Conservation (phyloP, 1,139 yeast species). For the Lodderomyces pseudojiufengensis region DNA sequence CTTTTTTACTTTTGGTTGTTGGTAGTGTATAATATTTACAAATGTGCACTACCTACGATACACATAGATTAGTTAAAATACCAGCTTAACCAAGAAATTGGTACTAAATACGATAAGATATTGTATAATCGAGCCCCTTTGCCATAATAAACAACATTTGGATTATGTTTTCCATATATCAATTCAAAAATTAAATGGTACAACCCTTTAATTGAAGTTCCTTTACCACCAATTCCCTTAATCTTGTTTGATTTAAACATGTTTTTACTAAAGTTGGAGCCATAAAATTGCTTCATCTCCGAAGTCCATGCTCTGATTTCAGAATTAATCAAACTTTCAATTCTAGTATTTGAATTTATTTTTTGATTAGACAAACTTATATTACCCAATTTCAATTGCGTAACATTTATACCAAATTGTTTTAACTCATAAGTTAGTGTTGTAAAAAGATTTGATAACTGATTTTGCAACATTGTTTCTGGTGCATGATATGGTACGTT, state of each 20-base stretch:
- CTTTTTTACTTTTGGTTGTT: no score
- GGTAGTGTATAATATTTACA: no score
- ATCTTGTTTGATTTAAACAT: slow-evolving; percentile 35
- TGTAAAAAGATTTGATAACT: slow-evolving; percentile 36
- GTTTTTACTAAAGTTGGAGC: slow-evolving; percentile 30
- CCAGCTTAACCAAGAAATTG: slow-evolving; percentile 32
- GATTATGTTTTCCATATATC: slow-evolving; percentile 30
- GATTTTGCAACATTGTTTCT: slow-evolving; percentile 40
- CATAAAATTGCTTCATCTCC: slow-evolving; percentile 36
- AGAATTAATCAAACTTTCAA: slow-evolving; percentile 31
- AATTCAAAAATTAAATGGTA: slow-evolving; percentile 56
- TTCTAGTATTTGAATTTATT: slow-evolving; percentile 22
- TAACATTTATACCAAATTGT: slow-evolving; percentile 41
- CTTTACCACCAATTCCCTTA: slow-evolving; percentile 32
- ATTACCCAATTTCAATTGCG: slow-evolving; percentile 49
- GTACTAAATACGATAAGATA: slow-evolving; percentile 30
- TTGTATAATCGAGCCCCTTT: slow-evolving; percentile 48
- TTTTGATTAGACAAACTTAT: slow-evolving; percentile 30
- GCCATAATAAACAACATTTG: slow-evolving; percentile 45
- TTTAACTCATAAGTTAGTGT: slow-evolving; percentile 37
- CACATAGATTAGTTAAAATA: slow-evolving; percentile 11
- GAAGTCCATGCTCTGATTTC: slow-evolving; percentile 43
- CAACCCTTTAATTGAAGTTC: slow-evolving; percentile 43
- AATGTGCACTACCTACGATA: no score
- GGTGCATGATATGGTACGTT: slow-evolving; percentile 49